Percentiles rank a stretch among this genome's conserved stretches.
Conservation (phyloP, 345 rosid species). For the Lumnitzera littorea region DNA sequence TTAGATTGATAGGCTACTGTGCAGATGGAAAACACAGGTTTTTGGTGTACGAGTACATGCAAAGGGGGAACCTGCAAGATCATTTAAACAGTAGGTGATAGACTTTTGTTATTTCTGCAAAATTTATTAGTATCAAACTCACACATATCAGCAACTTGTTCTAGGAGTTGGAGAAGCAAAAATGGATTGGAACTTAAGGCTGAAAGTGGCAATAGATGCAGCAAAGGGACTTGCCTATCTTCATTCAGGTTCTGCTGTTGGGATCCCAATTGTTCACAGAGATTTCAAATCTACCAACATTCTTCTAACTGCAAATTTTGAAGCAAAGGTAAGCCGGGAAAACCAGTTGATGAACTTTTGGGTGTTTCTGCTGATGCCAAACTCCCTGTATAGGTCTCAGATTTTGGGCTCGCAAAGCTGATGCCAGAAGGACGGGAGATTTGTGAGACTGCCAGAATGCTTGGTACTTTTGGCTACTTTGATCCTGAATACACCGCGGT, state of each 20-base stretch:
- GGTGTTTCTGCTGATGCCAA: not conserved
- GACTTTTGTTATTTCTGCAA: conserved; percentile 2
- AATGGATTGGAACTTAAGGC: conserved; percentile 78
- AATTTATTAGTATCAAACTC: conserved; percentile 6
- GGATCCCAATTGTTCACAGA: conserved; percentile 88
- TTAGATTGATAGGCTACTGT: conserved; percentile 83
- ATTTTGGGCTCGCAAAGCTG: conserved; percentile 91
- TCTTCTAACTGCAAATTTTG: conserved; percentile 58
- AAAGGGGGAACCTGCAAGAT: conserved; percentile 95
- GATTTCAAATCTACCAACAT: conserved; percentile 94
- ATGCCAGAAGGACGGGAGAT: conserved; percentile 93
- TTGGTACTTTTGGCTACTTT: conserved; percentile 95
- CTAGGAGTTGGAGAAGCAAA: conserved; percentile 73
- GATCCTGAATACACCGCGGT: conserved; percentile 98
- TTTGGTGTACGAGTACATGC: conserved; percentile 88
- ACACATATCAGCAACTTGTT: conserved; percentile 2
- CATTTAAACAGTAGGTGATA: conserved; percentile 62
- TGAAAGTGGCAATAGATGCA: conserved; percentile 84
- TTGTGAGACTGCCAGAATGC: conserved; percentile 81
- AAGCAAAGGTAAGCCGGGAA: conserved; percentile 60
- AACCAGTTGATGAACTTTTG: not conserved
- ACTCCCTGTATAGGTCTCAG: conserved; percentile 55
- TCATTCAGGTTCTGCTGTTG: conserved; percentile 75
- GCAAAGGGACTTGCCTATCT: conserved; percentile 94
- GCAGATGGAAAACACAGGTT: conserved; percentile 94